A percentile compares a stretch with the other conserved stretches of the same genome.
Evolutionary conservation across 1,139 yeast genomes (phyloP).

Genomic region (Debaryomycetaceae sp.): DNA sequence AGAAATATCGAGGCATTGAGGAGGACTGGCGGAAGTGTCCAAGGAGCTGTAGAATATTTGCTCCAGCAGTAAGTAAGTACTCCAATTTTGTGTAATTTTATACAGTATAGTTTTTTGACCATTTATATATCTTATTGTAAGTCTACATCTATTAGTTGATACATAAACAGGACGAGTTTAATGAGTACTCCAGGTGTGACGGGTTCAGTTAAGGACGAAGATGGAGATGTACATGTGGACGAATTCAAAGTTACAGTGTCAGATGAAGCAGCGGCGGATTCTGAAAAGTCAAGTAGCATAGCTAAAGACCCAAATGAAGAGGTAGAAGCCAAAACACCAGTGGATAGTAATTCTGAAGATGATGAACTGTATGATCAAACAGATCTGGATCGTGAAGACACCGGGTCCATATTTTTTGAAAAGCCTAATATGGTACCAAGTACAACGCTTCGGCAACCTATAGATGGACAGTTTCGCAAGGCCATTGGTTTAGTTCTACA

Average conservation of each 20-base stretch:
- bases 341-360: not conserved
- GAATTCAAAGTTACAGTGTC: too few relatives aligned
- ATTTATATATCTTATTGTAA: not conserved
- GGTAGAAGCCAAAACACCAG: not conserved
- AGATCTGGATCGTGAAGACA: not conserved
- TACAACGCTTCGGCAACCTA: constrained; percentile 12
- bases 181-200: not conserved
- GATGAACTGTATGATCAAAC: not conserved
- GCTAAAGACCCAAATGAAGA: not conserved
- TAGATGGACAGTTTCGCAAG: constrained; percentile 35
- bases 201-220: not conserved
- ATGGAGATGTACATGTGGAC: too few relatives aligned
- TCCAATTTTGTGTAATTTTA: not conserved
- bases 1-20: constrained; percentile 87
- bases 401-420: not conserved
- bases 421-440: not conserved
- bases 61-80: constrained; percentile 23
- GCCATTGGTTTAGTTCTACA: constrained; percentile 33
- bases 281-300: not conserved
- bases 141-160: not conserved
- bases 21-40: constrained; percentile 95
- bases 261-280: not conserved
- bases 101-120: not conserved
- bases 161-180: not conserved
- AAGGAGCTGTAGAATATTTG: constrained; percentile 91